Conservation (phyloP, 2,329 filamentous ascomycete species). For the Cordyceps javanica region DNA sequence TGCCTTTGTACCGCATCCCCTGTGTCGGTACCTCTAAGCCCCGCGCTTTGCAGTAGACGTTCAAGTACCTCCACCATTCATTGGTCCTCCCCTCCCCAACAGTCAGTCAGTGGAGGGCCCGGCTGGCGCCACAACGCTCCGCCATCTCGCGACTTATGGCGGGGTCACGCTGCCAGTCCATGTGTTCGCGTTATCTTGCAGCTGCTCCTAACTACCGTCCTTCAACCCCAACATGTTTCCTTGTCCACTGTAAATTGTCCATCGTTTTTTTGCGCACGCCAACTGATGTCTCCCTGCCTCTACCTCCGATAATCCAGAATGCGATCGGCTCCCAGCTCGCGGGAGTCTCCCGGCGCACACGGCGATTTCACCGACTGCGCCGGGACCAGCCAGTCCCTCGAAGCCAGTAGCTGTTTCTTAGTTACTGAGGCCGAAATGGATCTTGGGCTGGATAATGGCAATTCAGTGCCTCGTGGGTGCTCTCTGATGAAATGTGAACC, state of each 20-base stretch:
- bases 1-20: neutral
- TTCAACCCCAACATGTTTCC: neutral
- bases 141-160: slow-evolving; percentile 6
- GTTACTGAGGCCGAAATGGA: slow-evolving; percentile 29
- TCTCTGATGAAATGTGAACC: neutral
- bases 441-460: neutral
- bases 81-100: neutral
- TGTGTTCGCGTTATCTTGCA: neutral
- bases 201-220: neutral
- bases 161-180: slow-evolving; percentile 7
- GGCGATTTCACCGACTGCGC: neutral
- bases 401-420: slow-evolving; percentile 29
- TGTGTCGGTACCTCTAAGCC: neutral
- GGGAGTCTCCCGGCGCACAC: neutral
- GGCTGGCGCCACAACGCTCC: slow-evolving; percentile 5
- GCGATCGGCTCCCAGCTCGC: slow-evolving; percentile 15
- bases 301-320: slow-evolving; percentile 11
- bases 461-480: neutral
- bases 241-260: neutral
- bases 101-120: neutral
- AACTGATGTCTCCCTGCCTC: neutral
- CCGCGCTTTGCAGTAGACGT: too few species aligned
- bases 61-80: neutral
- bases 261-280: neutral
- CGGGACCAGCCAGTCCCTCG: slow-evolving; percentile 10